These are phyloP conservation scores for Keithomyces neogunnii DNA, from an alignment of 2,329 filamentous ascomycete genomes.

Conservation along the genomic window DNA sequence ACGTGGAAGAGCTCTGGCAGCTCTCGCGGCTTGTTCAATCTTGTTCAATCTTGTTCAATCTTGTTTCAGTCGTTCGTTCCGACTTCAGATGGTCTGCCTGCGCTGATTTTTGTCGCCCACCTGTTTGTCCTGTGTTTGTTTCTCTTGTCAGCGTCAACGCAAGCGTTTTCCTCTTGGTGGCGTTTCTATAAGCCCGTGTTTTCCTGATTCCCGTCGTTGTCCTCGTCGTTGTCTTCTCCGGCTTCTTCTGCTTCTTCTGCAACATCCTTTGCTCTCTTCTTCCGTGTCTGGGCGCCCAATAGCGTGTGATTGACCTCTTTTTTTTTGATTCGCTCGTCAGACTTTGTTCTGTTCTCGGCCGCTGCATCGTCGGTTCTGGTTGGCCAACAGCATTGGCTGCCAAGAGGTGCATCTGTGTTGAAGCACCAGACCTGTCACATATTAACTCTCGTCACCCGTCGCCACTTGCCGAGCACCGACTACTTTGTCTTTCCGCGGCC, in stretches of 20 bases:
- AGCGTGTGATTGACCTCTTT: neutral
- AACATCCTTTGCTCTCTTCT: neutral
- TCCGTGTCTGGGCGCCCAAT: neutral
- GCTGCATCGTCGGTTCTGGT: neutral
- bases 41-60: neutral
- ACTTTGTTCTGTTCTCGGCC: neutral
- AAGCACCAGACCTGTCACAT: too few relatives aligned
- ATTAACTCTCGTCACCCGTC: too few relatives aligned
- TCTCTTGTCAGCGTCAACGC: neutral
- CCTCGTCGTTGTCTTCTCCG: too few relatives aligned
- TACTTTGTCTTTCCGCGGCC: neutral
- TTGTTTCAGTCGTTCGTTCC: neutral
- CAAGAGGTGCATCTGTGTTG: too few relatives aligned
- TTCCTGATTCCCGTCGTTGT: too few relatives aligned
- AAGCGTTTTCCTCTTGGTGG: too few relatives aligned
- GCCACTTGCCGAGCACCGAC: too few relatives aligned
- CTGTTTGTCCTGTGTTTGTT: neutral
- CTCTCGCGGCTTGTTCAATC: neutral
- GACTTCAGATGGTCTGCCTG: neutral
- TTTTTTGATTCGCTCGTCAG: neutral
- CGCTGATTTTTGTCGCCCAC: neutral
- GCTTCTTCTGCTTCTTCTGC: too few relatives aligned
- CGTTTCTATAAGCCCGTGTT: too few relatives aligned
- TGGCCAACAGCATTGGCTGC: neutral
- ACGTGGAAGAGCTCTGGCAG: constrained; percentile 1